phyloP scores from a whole-genome alignment of 2,329 filamentous ascomycete genomes.

The Lecanicillium sp. region DNA sequence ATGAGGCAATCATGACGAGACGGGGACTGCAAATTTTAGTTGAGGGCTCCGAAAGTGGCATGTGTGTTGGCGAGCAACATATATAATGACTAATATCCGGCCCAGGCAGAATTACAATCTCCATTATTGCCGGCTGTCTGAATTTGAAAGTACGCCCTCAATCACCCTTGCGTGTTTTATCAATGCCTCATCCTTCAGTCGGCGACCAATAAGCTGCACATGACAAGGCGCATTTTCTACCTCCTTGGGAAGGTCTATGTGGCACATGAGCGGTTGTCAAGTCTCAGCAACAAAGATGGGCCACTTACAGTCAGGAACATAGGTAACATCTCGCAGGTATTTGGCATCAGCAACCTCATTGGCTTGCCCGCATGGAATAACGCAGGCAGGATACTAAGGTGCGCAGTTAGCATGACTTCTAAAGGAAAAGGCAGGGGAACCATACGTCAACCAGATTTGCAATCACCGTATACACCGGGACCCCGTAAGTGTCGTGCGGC shows the following conservation, averaged over 20 bases:
- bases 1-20: too few relatives aligned
- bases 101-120: too few relatives aligned
- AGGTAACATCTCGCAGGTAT: conserved; percentile 5
- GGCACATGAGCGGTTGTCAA: too few relatives aligned
- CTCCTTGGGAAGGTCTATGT: conserved; percentile 30
- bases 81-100: too few relatives aligned
- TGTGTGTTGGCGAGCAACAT: too few relatives aligned
- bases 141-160: too few relatives aligned
- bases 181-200: conserved; percentile 40
- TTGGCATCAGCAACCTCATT: conserved; percentile 6
- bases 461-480: conserved; percentile 36
- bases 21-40: too few relatives aligned
- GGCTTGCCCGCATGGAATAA: conserved; percentile 35
- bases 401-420: background rate
- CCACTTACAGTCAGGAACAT: conserved; percentile 6
- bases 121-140: too few relatives aligned
- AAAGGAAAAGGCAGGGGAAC: background rate
- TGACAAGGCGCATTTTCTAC: conserved; percentile 35
- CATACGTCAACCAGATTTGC: conserved; percentile 44
- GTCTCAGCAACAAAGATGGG: background rate
- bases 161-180: too few relatives aligned
- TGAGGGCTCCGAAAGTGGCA: too few relatives aligned
- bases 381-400: conserved; percentile 38
- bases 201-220: conserved; percentile 35
- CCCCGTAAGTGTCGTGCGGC: conserved; percentile 41